phyloP scores from a whole-genome alignment of 2,329 filamentous ascomycete genomes.

The Scedosporium minutisporum region DNA sequence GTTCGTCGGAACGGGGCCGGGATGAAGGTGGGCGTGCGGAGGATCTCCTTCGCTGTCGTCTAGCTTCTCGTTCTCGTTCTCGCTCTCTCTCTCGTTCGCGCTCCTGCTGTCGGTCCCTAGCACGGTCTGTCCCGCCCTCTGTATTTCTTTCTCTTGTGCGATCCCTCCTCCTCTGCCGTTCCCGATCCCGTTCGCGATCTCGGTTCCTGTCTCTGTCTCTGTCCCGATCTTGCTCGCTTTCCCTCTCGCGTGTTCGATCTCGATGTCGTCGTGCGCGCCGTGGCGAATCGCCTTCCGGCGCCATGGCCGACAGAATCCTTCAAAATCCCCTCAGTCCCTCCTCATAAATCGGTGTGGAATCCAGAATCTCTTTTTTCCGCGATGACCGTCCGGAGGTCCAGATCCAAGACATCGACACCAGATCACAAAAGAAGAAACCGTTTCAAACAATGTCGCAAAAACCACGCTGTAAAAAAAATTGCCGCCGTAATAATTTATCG shows the following conservation, averaged over 20 bases:
- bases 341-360: too few relatives aligned
- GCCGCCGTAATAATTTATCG: neutral
- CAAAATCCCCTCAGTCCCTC: neutral
- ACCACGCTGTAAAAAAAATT: neutral
- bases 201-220: neutral
- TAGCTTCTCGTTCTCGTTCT: neutral
- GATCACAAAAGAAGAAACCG: neutral
- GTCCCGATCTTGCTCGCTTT: conserved; percentile 2
- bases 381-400: neutral
- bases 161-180: neutral
- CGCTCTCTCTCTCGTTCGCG: conserved; percentile 1
- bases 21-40: neutral
- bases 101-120: neutral
- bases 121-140: neutral
- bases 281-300: conserved; percentile 3
- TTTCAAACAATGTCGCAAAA: neutral
- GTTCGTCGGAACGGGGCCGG: neutral
- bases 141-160: conserved; percentile 4
- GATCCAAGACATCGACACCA: neutral
- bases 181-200: neutral
- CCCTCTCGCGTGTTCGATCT: conserved; percentile 9
- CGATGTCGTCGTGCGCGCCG: conserved; percentile 5
- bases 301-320: neutral
- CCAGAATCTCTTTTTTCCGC: too few relatives aligned
- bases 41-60: conserved; percentile 4